phyloP scores from a whole-genome alignment of 257 asterid genomes.

The Solanum arcanum region DNA sequence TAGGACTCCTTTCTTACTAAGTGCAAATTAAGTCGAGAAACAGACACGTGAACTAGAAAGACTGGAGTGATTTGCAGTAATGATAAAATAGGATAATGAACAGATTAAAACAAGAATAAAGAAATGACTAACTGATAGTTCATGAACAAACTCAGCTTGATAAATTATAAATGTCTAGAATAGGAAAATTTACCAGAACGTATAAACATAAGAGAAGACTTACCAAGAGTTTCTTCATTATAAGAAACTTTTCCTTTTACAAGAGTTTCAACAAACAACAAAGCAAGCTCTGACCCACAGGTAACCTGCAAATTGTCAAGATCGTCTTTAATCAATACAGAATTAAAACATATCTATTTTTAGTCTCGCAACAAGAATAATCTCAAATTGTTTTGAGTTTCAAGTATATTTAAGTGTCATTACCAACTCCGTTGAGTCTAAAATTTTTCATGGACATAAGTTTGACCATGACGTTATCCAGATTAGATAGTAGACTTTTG shows the following conservation, averaged over 20 bases:
- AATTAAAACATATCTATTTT: neutral
- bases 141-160: neutral
- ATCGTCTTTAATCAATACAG: neutral
- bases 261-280: conserved; percentile 72
- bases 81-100: neutral
- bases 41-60: neutral
- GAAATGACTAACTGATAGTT: neutral
- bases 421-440: neutral
- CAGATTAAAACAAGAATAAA: neutral
- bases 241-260: conserved; percentile 70
- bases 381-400: neutral
- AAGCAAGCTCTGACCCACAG: conserved; percentile 95
- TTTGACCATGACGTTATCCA: neutral
- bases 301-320: conserved; percentile 46
- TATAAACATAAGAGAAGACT: conserved; percentile 10
- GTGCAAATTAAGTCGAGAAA: neutral
- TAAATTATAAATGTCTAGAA: neutral
- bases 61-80: neutral
- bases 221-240: conserved; percentile 64
- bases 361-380: neutral
- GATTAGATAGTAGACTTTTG: neutral
- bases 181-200: neutral
- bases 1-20: neutral
- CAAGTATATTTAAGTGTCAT: neutral
- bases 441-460: neutral